phyloP scores from a whole-genome alignment of 345 rosid species.

The Turritis glabra region DNA sequence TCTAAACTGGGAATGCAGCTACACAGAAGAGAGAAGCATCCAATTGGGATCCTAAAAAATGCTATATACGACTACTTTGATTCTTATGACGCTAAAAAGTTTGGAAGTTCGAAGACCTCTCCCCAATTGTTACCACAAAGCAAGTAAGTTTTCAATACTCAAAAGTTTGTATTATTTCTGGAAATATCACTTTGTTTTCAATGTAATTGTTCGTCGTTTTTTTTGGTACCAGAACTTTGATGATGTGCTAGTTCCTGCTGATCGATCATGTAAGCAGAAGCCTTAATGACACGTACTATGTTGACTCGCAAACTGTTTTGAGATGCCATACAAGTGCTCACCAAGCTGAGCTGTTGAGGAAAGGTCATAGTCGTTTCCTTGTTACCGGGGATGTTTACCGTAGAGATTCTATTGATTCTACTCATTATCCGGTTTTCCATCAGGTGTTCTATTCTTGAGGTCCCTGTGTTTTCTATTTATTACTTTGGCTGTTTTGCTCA shows the following conservation, averaged over 20 bases:
- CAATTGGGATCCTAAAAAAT: slow-evolving; percentile 84
- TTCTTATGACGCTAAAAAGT: slow-evolving; percentile 56
- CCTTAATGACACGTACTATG: slow-evolving; percentile 88
- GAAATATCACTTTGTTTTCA: neutral
- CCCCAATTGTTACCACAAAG: slow-evolving; percentile 80
- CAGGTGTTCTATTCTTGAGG: slow-evolving; percentile 56
- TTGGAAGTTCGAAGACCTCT: slow-evolving; percentile 83
- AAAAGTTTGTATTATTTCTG: neutral
- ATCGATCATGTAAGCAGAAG: slow-evolving; percentile 96
- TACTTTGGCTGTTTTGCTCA: neutral
- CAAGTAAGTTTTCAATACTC: slow-evolving; percentile 50
- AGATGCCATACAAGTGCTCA: slow-evolving; percentile 99
- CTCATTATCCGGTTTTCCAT: slow-evolving; percentile 97
- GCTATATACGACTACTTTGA: slow-evolving; percentile 86
- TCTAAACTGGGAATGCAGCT: slow-evolving; percentile 87
- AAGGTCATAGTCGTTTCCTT: slow-evolving; percentile 76
- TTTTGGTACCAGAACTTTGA: slow-evolving; percentile 75
- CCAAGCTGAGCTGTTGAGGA: slow-evolving; percentile 90
- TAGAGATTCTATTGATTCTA: slow-evolving; percentile 94
- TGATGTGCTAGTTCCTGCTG: slow-evolving; percentile 96
- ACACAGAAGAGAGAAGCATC: slow-evolving; percentile 77
- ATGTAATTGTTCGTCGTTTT: neutral
- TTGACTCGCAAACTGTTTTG: slow-evolving; percentile 86
- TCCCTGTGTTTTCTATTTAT: slow-evolving; percentile 4
- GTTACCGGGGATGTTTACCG: slow-evolving; percentile 98